Conservation (phyloP, 1,284 basidiomycete genomes). For the Prillingera fragicola region DNA sequence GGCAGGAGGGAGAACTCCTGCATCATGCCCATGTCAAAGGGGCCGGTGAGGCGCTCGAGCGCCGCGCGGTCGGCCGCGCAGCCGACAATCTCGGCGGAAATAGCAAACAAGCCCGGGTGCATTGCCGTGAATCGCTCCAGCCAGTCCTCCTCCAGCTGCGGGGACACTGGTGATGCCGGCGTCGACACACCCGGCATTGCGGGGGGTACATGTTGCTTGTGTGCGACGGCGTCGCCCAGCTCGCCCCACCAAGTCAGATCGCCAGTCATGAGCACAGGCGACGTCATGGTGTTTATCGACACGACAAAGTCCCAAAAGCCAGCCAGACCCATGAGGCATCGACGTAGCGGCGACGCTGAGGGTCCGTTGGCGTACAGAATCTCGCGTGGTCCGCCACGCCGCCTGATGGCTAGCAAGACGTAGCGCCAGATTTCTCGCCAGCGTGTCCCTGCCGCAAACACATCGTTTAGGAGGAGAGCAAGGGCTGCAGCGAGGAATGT, state of each 20-base stretch:
- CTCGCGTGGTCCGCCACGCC: constrained; percentile 20
- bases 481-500: constrained; percentile 22
- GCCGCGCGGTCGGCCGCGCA: background rate
- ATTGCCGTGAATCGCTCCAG: constrained; percentile 1
- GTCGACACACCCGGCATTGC: constrained; percentile 13
- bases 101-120: background rate
- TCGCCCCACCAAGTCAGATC: constrained; percentile 20
- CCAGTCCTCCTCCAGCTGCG: constrained; percentile 3
- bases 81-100: background rate
- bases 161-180: background rate
- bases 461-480: constrained; percentile 22
- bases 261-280: constrained; percentile 9
- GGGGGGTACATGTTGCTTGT: background rate
- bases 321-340: constrained; percentile 22
- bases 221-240: constrained; percentile 1
- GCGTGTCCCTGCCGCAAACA: constrained; percentile 22
- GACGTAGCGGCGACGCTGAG: constrained; percentile 8
- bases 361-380: constrained; percentile 16
- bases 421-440: constrained; percentile 29
- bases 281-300: constrained; percentile 14
- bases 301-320: constrained; percentile 22
- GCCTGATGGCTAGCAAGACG: constrained; percentile 12
- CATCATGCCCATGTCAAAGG: background rate
- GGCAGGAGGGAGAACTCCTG: constrained; percentile 8
- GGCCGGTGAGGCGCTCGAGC: background rate